Evolutionary conservation across 371 early-diverging fungal species (phyloP).

Genomic region (Mucor plumbeus): DNA sequence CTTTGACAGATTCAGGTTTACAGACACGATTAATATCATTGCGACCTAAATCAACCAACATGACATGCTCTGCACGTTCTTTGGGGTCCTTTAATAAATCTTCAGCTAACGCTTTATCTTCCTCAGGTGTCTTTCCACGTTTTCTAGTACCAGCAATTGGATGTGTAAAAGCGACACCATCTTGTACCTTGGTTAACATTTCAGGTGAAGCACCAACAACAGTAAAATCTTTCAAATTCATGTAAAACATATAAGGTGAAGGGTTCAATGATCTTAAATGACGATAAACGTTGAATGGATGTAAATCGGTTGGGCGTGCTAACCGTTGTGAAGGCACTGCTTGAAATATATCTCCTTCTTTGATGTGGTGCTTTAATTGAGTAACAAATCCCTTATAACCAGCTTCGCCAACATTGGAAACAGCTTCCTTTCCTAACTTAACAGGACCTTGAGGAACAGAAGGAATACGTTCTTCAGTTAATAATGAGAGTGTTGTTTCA

Average conservation of each 20-base stretch:
- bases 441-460: slow-evolving; percentile 71
- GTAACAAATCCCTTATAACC: slow-evolving; percentile 90
- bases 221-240: slow-evolving; percentile 89
- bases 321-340: slow-evolving; percentile 95
- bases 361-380: slow-evolving; percentile 88
- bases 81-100: slow-evolving; percentile 89
- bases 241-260: slow-evolving; percentile 98
- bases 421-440: slow-evolving; percentile 62
- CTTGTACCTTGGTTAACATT: slow-evolving; percentile 93
- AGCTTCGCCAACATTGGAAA: slow-evolving; percentile 87
- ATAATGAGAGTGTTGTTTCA: slow-evolving; percentile 62
- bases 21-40: slow-evolving; percentile 97
- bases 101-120: slow-evolving; percentile 83
- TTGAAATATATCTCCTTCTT: slow-evolving; percentile 96
- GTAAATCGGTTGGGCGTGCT: slow-evolving; percentile 82
- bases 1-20: slow-evolving; percentile 87
- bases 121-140: slow-evolving; percentile 83
- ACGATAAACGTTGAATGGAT: slow-evolving; percentile 97
- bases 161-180: slow-evolving; percentile 83
- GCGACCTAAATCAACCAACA: slow-evolving; percentile 98
- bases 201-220: slow-evolving; percentile 98
- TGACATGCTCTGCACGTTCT: slow-evolving; percentile 96
- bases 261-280: slow-evolving; percentile 95
- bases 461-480: slow-evolving; percentile 62
- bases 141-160: slow-evolving; percentile 97